Base-by-base conservation (phyloP, 2,329 filamentous ascomycete genomes). In the Conoideocrella luteorostrata region DNA sequence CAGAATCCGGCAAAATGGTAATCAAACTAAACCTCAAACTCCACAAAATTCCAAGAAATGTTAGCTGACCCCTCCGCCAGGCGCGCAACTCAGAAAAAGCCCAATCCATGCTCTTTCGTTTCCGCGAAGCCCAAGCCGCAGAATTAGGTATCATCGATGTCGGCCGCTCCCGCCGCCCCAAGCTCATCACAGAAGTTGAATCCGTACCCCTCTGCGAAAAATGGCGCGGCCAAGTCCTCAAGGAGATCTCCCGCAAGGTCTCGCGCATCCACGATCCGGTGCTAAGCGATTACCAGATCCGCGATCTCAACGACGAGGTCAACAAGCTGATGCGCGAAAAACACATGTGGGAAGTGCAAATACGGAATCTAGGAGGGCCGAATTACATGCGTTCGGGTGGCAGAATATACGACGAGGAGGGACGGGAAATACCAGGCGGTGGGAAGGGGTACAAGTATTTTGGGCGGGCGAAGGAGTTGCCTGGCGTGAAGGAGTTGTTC, bases 71-170 rank as follows among this genome's bases (percentile, higher is more conserved):
- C 13, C 4, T 30, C 30, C 6, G 5, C 11, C 30, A 89, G 91
- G 90, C 91, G 61, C 91, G 91, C 62, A 96, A 97, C 68, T 91
- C 88, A 36, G 91, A 97, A 77, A 98, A 97, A 68, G 91, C 93
- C 59, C 93, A 98, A 74, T 96, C 90, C 38, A 98, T 98, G 91
- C 91, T 98, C 67, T 98, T 96, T 74, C 91, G 93, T 75, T 98
- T 98, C 75, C 88, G 93, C 65, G 93, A 95, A 61, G 87, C 91
- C 57, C 93, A 97, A 78, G 91, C 91, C 53, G 88, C 89, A 52
- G 90, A 96, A 69, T 78, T 96, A 38, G 91, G 91, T 60, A 96
- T 97, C 66, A 87, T 98, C 68, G 91, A 97, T 72, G 86, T 86
- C 22, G 86, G 88, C 47, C 87, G 90, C 49, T 85, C 88, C 7